A percentile compares a stretch with the other conserved stretches of the same genome.
Evolutionary conservation across 345 rosid species (phyloP).

Genomic region (Aethionema arabicum): DNA sequence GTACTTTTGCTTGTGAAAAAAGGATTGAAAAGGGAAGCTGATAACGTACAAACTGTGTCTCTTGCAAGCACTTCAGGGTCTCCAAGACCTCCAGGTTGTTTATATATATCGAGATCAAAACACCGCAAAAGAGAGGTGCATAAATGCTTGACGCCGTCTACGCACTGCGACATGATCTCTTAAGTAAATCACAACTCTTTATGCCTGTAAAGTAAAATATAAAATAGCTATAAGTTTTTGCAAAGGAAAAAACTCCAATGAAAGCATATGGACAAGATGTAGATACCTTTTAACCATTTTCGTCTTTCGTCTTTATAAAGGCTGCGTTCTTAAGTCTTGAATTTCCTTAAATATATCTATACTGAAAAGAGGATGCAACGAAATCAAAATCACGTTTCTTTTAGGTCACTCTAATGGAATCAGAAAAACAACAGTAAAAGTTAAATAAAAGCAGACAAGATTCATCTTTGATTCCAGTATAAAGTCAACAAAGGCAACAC

Average conservation of each 20-base stretch:
- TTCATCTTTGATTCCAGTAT: neutral
- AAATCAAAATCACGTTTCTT: neutral
- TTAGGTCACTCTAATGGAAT: neutral
- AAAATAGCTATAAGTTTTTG: conserved; percentile 21
- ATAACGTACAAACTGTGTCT: conserved; percentile 89
- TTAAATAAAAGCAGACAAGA: conserved; percentile 19
- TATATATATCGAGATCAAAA: conserved; percentile 78
- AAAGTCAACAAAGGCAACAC: conserved; percentile 21
- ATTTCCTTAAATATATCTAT: neutral
- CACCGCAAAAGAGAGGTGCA: conserved; percentile 65
- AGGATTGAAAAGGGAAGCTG: conserved; percentile 12
- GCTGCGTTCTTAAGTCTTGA: neutral
- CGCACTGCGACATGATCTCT: conserved; percentile 87
- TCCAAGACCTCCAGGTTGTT: conserved; percentile 73
- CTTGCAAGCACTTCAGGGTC: conserved; percentile 94
- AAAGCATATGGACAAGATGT: conserved; percentile 7
- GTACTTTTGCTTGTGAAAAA: neutral
- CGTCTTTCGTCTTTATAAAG: conserved; percentile 20
- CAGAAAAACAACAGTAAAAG: neutral
- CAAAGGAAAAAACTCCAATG: conserved; percentile 4
- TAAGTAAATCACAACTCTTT: conserved; percentile 61
- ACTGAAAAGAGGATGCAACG: neutral
- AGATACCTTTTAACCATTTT: conserved; percentile 67
- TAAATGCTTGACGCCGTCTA: conserved; percentile 65
- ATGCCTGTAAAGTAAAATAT: conserved; percentile 51